Evolutionary conservation across 345 rosid genomes (phyloP), one percentile per base, ranked within the genome.

Genomic region (Salix koriyanagi): DNA sequence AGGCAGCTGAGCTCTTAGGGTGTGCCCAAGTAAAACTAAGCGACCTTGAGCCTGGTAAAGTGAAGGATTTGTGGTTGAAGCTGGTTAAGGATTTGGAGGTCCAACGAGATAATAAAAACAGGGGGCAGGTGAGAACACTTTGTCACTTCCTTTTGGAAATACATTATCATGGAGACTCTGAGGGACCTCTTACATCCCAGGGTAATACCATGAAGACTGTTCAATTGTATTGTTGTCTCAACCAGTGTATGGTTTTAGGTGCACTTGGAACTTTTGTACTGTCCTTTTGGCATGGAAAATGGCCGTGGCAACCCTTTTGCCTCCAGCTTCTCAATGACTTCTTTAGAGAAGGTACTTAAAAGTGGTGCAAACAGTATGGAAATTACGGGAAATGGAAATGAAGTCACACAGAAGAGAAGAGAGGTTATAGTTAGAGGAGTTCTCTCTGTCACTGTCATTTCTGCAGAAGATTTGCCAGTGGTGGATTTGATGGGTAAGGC

Each of bases 51-150:
- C 98, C 98, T 62, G 99, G 99, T 81, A 96, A 92, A 88, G 97
- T 94, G 82, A 96, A 94, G 86, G 99, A 94, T 87, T 91, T 92
- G 68, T 96, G 99, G 99, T 84, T 96, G 89, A 91, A 91, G 81
- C 86, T 96, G 78, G 98, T 96, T 72, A 96, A 96, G 86, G 99
- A 96, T 88, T 87, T 96, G 86, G 98, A 91, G 79, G 75, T 96
- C 85, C 97, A 92, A 80, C 90, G 98, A 89, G 99, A 96, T 85
- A 94, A 79, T 71, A 94, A 92, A 86, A 41, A 87, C 82, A 84
- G 99, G 82, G 99, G 99, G 67, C 87, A 91, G 98, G 99, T 96
- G 72, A 81, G 85, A 69, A 71, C 66, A 23, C 25, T 41, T 21
- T 21, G 28, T 46, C 41, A 42, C 16, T 8, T 44, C 67, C 32